Percentiles rank a stretch among this genome's conserved stretches.
Evolutionary conservation across 352 stramenopile species (phyloP).

Genomic region (Hyaloperonospora brassicae): DNA sequence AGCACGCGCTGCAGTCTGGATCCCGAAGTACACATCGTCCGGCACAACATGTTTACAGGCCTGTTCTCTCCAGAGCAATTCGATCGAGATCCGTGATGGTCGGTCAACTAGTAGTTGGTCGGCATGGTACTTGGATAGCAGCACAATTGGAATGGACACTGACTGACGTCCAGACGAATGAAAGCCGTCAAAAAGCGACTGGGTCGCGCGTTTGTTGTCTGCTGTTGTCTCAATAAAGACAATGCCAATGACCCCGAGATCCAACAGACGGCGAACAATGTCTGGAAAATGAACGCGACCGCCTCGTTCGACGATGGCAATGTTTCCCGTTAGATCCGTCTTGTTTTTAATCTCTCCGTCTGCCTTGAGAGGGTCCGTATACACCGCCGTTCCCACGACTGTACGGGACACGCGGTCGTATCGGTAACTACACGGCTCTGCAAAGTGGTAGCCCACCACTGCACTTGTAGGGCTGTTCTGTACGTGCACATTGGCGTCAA

Average conservation of each 20-base stretch:
- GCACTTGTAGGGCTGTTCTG: conserved; percentile 19
- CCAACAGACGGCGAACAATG: conserved; percentile 65
- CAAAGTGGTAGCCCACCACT: conserved; percentile 54
- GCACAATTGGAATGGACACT: conserved; percentile 67
- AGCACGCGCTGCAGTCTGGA: conserved; percentile 58
- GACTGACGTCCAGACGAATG: conserved; percentile 74
- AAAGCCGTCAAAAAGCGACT: conserved; percentile 81
- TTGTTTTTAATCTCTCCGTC: conserved; percentile 65
- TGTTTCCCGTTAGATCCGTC: conserved; percentile 44
- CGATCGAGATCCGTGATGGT: conserved; percentile 51
- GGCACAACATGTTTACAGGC: conserved; percentile 57
- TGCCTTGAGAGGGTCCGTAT: conserved; percentile 55
- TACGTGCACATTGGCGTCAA: conserved; percentile 25
- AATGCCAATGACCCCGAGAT: conserved; percentile 52
- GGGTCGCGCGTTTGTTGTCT: conserved; percentile 44
- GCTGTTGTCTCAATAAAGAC: conserved; percentile 67
- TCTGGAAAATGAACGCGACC: conserved; percentile 79
- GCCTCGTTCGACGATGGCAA: conserved; percentile 71
- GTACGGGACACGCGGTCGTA: conserved; percentile 57
- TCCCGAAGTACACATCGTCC: conserved; percentile 68
- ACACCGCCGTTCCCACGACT: conserved; percentile 44
- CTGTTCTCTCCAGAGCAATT: conserved; percentile 60
- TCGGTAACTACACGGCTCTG: conserved; percentile 73
- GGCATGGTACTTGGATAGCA: conserved; percentile 70
- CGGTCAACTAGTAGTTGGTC: conserved; percentile 57